phyloP scores from a whole-genome alignment of 1,284 basidiomycete species.

The Wallemia hederae region DNA sequence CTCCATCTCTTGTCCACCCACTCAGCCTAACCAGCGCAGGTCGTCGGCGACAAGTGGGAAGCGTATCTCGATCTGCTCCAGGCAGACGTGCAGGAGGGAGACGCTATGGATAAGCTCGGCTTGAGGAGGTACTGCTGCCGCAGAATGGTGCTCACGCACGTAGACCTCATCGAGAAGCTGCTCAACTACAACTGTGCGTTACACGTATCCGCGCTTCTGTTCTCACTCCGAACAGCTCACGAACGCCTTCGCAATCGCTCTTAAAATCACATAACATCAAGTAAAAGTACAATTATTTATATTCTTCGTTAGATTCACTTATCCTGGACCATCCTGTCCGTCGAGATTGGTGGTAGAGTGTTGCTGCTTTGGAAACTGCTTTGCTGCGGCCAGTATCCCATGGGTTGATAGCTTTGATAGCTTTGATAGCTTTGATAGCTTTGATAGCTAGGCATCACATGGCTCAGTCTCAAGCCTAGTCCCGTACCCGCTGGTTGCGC shows the following conservation, averaged over 20 bases:
- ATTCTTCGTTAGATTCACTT: background rate
- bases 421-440: no score
- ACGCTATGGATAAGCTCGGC: constrained; percentile 14
- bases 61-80: background rate
- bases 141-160: constrained; percentile 16
- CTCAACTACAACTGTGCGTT: constrained; percentile 16
- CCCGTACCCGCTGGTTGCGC: no score
- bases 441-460: no score
- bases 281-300: background rate
- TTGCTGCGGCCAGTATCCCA: background rate
- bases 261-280: background rate
- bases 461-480: no score
- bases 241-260: background rate
- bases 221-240: background rate
- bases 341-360: background rate
- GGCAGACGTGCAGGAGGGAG: constrained; percentile 6
- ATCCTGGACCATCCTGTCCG: background rate
- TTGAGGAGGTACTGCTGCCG: constrained; percentile 16
- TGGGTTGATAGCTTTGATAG: no score
- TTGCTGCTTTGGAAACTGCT: background rate
- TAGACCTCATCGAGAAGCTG: constrained; percentile 16
- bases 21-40: background rate
- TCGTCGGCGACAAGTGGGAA: background rate
- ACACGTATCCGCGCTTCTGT: background rate
- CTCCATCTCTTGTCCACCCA: no score